Evolutionary conservation across 345 rosid genomes (phyloP), one percentile per base, ranked within the genome.

Genomic region (Eucalyptus regnans): DNA sequence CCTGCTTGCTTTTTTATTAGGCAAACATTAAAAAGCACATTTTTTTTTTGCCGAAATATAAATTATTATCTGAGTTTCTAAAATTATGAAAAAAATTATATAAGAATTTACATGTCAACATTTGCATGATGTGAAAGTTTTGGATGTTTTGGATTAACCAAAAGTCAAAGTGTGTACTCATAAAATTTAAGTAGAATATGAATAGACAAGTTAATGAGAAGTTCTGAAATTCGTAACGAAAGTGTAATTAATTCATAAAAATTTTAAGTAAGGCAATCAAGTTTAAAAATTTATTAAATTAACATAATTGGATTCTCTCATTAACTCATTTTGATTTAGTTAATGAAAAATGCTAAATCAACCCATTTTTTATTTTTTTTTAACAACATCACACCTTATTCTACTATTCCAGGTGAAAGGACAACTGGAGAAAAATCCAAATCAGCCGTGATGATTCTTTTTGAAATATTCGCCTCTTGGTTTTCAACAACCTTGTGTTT

Each of bases 21-120:
- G 76, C 18, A 14, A 64, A 62, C 31, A 64, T n/a, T n/a, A 64
- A n/a, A n/a, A n/a, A 64, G 15, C 16, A 7, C 1, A 7, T n/a
- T 2, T 64, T 0, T 12, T 3, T 31, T 68, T 33, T 41, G 20
- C 12, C 0, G 2, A 17, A 68, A 68, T 68, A 17, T 3, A 8
- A 33, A 68, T 9, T 9, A 14, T 9, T 33, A 4, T 33, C 7
- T 0, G 2, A 4, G 33, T n/a, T n/a, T 41, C 4, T 8, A 15
- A n/a, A 31, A 4, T 33, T 2, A 17, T 13, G 0, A 17, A 17
- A 16, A 17, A 17, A 3, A 9, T 5, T 33, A 16, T 1, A 68
- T 33, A 9, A 37, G 12, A 33, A 68, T 31, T 31, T 68, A 16
- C 6, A 1, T 33, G 23, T 5, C 12, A 8, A 68, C 12, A 4